A percentile compares a stretch with the other conserved stretches of the same genome.
Conservation (phyloP, 2,329 filamentous ascomycete species). For the Penicillium sp. region DNA sequence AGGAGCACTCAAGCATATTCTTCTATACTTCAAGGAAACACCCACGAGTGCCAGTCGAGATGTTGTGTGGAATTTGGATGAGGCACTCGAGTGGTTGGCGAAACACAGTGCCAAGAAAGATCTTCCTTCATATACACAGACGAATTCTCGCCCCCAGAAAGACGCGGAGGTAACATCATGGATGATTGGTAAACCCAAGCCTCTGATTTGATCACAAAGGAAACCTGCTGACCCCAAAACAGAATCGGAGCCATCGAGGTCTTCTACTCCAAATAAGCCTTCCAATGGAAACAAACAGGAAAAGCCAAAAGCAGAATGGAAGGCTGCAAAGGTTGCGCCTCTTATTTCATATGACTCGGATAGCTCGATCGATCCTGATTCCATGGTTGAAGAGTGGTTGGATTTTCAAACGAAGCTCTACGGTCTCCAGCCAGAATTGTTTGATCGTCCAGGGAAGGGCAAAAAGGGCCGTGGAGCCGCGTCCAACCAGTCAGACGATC, state of each 20-base stretch:
- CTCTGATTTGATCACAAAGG: constrained; percentile 9
- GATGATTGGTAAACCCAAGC: constrained; percentile 35
- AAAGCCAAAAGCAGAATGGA: constrained; percentile 28
- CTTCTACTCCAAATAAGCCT: constrained; percentile 25
- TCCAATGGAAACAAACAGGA: constrained; percentile 26
- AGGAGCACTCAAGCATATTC: constrained; percentile 64
- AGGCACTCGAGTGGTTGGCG: constrained; percentile 88
- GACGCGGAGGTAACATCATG: constrained; percentile 36
- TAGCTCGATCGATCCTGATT: constrained; percentile 72
- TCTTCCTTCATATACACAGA: constrained; percentile 68
- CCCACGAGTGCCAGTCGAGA: constrained; percentile 57
- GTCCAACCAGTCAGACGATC: constrained; percentile 22
- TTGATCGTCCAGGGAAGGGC: constrained; percentile 43
- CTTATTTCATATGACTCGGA: constrained; percentile 48
- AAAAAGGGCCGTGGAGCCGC: constrained; percentile 38
- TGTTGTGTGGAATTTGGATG: constrained; percentile 79
- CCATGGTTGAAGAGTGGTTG: constrained; percentile 74
- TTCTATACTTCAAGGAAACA: constrained; percentile 67
- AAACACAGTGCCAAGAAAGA: constrained; percentile 69
- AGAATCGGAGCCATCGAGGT: constrained; percentile 33
- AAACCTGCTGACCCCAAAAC: constrained; percentile 25
- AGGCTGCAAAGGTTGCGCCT: constrained; percentile 22
- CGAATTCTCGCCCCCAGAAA: constrained; percentile 28
- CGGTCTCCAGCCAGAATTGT: constrained; percentile 57
- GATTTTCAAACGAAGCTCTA: constrained; percentile 71